Evolutionary conservation across 306 rosid species (phyloP), one percentile per base, ranked within the genome.

Genomic region (Pyrus pyrifolia): DNA sequence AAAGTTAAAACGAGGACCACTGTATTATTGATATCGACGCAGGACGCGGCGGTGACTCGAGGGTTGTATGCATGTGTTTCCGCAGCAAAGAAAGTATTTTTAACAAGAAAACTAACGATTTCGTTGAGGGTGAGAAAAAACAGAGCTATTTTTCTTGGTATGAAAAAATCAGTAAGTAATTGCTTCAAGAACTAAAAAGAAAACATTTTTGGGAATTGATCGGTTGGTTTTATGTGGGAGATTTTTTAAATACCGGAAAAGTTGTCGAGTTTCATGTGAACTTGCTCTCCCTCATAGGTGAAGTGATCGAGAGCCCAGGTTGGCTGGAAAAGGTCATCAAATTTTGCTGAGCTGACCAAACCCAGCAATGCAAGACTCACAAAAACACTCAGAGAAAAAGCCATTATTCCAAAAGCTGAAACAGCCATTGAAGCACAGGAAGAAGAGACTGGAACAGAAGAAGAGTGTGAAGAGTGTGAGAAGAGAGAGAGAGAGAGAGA

Each of bases 291-390:
- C 65, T 90, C 95, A 27, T 92, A 79, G 45, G 17, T 25, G 74
- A 92, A 90, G 84, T 95, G 99, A 82, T 95, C 99, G 4, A 61
- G 35, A 40, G 97, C 97, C 99, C 99, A 95, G 61, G 82, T 53
- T 0, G 99, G 92, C 59, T 95, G 97, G 73, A 90, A 95, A 53
- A 95, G 97, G 53, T 95, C 86, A 1, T 87, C 97, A 67, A 95
- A 95, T 46, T 86, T 89, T 2, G 93, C 83, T 55, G 91, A 91
- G 84, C 81, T 74, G 62, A 60, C 92, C 17, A 74, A 66, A 23
- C 91, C 88, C 68, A 85, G 49, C 61, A 84, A n/a, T 19, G 73
- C 29, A 70, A 89, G 55, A 76, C 86, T 86, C 74, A 89, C 68
- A 29, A 79, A 68, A 25, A 85, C 19, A 12, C 68, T 72, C 5